Evolutionary conservation across 306 rosid genomes (phyloP).

Genomic region (Acacia melanoxylon): DNA sequence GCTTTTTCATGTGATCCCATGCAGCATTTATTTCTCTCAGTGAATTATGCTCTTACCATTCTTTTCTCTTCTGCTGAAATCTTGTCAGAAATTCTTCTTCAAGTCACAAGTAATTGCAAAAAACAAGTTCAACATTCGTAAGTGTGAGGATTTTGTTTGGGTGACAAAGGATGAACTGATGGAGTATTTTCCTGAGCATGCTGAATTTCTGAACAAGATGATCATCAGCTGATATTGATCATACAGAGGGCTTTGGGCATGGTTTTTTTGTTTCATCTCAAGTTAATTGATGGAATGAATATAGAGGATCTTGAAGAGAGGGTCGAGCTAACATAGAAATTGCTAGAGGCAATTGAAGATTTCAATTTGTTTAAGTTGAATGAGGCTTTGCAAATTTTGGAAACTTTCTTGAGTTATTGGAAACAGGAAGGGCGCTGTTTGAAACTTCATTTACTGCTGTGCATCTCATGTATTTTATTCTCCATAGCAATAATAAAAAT

Average conservation of each 20-base stretch:
- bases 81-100: constrained; percentile 72
- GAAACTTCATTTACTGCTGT: background rate
- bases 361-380: constrained; percentile 8
- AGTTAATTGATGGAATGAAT: background rate
- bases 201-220: constrained; percentile 74
- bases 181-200: constrained; percentile 81
- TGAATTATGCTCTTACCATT: constrained; percentile 10
- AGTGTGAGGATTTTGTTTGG: constrained; percentile 84
- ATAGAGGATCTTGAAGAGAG: constrained; percentile 15
- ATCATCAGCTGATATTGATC: constrained; percentile 63
- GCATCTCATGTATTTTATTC: constrained; percentile 12
- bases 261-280: too few species aligned
- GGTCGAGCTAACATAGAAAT: constrained; percentile 7
- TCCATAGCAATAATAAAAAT: constrained; percentile 3
- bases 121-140: constrained; percentile 52
- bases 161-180: constrained; percentile 88
- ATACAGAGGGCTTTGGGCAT: background rate
- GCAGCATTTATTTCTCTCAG: constrained; percentile 2
- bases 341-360: constrained; percentile 3
- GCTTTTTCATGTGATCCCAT: background rate
- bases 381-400: constrained; percentile 21
- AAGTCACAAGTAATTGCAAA: constrained; percentile 88
- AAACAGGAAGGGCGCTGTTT: constrained; percentile 14
- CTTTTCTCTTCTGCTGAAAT: constrained; percentile 20
- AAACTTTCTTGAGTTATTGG: background rate